Evolutionary conservation across 176 grass and related monocot species (phyloP).

Genomic region (Juncus effusus): DNA sequence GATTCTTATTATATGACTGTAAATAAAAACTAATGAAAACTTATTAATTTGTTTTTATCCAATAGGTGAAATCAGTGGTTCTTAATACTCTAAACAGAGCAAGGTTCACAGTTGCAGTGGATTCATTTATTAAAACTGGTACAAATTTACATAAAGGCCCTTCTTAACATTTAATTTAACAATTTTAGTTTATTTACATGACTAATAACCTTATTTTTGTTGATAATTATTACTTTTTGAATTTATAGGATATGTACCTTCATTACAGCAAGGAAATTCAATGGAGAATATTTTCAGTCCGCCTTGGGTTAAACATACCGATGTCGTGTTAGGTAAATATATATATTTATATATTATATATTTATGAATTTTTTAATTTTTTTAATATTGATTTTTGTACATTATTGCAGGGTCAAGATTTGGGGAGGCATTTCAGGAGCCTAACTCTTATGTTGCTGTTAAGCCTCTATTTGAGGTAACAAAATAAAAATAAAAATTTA

Average conservation of each 20-base stretch:
- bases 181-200: too few relatives aligned
- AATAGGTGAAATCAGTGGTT: constrained; percentile 93
- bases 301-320: constrained; percentile 80
- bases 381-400: constrained; percentile 13
- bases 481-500: too few relatives aligned
- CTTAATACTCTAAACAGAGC: constrained; percentile 95
- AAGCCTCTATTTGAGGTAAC: constrained; percentile 80
- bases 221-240: not conserved
- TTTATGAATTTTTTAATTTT: constrained; percentile 6
- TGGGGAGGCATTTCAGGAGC: constrained; percentile 95
- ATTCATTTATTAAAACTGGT: constrained; percentile 99
- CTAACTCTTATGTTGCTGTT: constrained; percentile 74
- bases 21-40: not conserved
- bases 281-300: constrained; percentile 95
- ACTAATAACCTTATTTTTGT: too few relatives aligned
- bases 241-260: constrained; percentile 67
- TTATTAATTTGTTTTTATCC: constrained; percentile 29
- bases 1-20: too few relatives aligned
- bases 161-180: too few relatives aligned
- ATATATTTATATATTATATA: not conserved
- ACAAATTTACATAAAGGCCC: not conserved
- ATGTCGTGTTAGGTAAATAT: constrained; percentile 63
- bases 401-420: constrained; percentile 65
- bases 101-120: constrained; percentile 91
- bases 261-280: constrained; percentile 88